Base-by-base conservation (phyloP, 345 rosid genomes). In the Angophora floribunda region DNA sequence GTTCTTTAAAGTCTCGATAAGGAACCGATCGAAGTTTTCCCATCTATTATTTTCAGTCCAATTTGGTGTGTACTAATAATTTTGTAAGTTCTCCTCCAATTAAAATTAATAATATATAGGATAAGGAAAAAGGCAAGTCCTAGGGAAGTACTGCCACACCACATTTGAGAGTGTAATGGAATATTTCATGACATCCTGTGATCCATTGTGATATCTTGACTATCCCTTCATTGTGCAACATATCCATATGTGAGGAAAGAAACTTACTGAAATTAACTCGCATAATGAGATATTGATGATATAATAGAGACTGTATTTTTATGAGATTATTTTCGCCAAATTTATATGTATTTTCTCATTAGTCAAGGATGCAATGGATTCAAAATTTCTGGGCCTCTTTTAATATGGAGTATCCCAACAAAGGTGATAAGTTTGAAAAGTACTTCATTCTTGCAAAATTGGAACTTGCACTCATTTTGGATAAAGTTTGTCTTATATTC, bases 391-490 rank as follows among this genome's bases (percentile, higher is more conserved):
- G 9, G 41, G 41, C 32, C 78, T n/a, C 78, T 65, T 12, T 4
- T 36, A 36, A 36, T 36, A 36, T 36, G 41, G 41, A 36, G 41
- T 4, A 36, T 36, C 3, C 41, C 4, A 10, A 13, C 32, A 15
- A 7, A 13, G 41, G 78, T n/a, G 3, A n/a, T 13, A 65, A n/a
- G 41, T n/a, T 0, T 30, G 36, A 0, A 63, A 63, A 28, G 2
- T 3, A 0, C 0, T 7, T 19, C 2, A 0, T 41, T 6, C 0
- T 65, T n/a, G 1, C 75, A 65, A 65, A 14, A 1, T 14, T 14
- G 2, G 41, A 63, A n/a, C 1, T 4, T 3, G 4, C 1, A 13
- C 7, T 7, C 75, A 7, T n/a, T 13, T 63, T 0, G 2, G 0
- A 13, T 63, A 13, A 63, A 63, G 14, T 30, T 63, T 1, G 7